Evolutionary conservation across 2,329 filamentous ascomycete genomes (phyloP).

Genomic region (Ophiostoma fasciatum): DNA sequence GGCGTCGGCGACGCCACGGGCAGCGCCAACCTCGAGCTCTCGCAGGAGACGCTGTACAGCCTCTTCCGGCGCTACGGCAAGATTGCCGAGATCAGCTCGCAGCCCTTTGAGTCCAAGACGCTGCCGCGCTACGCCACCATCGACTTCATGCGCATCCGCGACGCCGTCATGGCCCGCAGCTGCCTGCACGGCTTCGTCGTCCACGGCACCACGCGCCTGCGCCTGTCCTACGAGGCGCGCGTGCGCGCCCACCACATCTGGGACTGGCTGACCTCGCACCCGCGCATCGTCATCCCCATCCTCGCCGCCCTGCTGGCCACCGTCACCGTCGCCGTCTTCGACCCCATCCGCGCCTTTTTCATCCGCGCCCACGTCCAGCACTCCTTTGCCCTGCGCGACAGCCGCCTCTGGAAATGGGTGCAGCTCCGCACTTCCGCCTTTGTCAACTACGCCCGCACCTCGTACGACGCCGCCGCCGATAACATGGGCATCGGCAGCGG

Average conservation of each 20-base stretch:
- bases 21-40: constrained; percentile 59
- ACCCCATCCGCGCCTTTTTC: constrained; percentile 87
- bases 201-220: constrained; percentile 45
- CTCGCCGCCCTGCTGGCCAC: constrained; percentile 69
- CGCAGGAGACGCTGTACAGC: constrained; percentile 74
- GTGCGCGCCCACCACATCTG: constrained; percentile 65
- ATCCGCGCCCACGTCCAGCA: constrained; percentile 77
- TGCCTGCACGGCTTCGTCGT: constrained; percentile 80
- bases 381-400: constrained; percentile 60
- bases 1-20: constrained; percentile 25
- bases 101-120: constrained; percentile 75
- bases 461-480: constrained; percentile 42
- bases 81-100: constrained; percentile 67
- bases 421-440: constrained; percentile 55
- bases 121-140: constrained; percentile 66
- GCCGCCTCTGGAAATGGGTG: constrained; percentile 65
- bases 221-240: constrained; percentile 70
- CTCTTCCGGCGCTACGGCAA: constrained; percentile 86
- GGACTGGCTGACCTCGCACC: constrained; percentile 78
- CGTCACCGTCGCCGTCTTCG: constrained; percentile 77
- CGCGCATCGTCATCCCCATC: constrained; percentile 72
- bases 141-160: constrained; percentile 57
- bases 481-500: constrained; percentile 40
- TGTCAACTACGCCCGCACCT: constrained; percentile 33
- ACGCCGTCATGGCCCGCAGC: constrained; percentile 78